Evolutionary conservation across 441 rosid species (phyloP).

Genomic region (Daphne laureola): DNA sequence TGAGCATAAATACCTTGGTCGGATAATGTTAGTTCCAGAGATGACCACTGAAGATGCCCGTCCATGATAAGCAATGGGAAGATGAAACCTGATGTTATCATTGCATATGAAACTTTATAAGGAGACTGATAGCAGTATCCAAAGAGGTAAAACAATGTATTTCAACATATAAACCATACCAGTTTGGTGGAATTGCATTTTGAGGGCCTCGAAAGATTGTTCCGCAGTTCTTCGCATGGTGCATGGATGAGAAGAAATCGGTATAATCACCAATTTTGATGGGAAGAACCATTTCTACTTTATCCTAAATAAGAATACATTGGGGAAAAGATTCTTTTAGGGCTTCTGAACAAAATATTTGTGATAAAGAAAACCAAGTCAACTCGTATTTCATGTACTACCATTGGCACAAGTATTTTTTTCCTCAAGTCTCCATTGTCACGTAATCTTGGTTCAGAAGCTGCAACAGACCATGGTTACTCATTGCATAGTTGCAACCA

Average conservation of each 20-base stretch:
- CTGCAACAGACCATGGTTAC: slow-evolving; percentile 30
- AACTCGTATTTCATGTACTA: slow-evolving; percentile 10
- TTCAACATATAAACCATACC: slow-evolving; percentile 34
- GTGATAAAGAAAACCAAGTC: neutral
- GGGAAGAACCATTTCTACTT: slow-evolving; percentile 85
- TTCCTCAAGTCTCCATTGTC: slow-evolving; percentile 53
- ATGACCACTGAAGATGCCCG: slow-evolving; percentile 85
- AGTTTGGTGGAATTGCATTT: slow-evolving; percentile 61
- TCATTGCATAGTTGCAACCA: neutral
- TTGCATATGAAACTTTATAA: slow-evolving; percentile 7
- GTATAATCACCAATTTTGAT: slow-evolving; percentile 84
- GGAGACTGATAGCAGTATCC: neutral
- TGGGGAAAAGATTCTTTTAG: slow-evolving; percentile 1
- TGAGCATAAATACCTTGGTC: slow-evolving; percentile 58
- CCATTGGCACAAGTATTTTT: slow-evolving; percentile 62
- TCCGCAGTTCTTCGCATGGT: slow-evolving; percentile 91
- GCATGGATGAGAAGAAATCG: slow-evolving; percentile 87
- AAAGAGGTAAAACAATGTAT: neutral
- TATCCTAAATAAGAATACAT: slow-evolving; percentile 29
- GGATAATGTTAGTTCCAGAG: slow-evolving; percentile 77
- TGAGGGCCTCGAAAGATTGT: slow-evolving; percentile 81
- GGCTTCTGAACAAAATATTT: too few relatives aligned
- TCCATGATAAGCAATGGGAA: slow-evolving; percentile 97
- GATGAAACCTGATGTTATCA: slow-evolving; percentile 59
- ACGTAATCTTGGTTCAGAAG: slow-evolving; percentile 50